Evolutionary conservation across 2,329 filamentous ascomycete species (phyloP), one percentile per base, ranked within the genome.

Genomic region (Aspergillus sp.): DNA sequence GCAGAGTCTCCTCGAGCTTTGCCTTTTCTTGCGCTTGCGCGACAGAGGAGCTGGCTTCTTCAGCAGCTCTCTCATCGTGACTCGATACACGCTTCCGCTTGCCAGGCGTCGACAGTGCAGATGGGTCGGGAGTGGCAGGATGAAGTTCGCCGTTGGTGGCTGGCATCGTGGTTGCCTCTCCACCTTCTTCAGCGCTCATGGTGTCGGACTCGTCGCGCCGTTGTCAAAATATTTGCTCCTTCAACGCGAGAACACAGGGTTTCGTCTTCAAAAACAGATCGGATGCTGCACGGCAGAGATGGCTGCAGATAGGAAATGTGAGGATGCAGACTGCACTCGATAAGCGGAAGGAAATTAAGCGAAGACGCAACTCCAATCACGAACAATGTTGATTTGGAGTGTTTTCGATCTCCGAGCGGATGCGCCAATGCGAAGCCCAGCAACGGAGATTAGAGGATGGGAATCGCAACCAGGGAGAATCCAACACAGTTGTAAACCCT

Each of bases 41-140:
- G 33, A 52, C 48, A 26, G 60, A 46, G 7, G 51, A 40, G 45
- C 38, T 51, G 35, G 53, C 40, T 32, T 64, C 61, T 30, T 57
- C 52, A 30, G 48, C 47, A 27, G 49, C 41, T 47, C 58, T 65
- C 27, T 62, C 58, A 26, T 63, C 60, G 37, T 62, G 57, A 40
- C 58, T 57, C 19, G 65, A 60, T 12, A 54, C 56, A 49, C 67
- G 67, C 59, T 70, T 71, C 59, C 68, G 65, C 51, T 71, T 71
- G 36, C 60, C 65, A 40, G 67, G 60, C 28, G 65, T 67, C 42
- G 64, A 58, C 38, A 56, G 46, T 28, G 52, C 51, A 42, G 57
- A 50, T 8, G 58, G 49, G 39, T 67, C 61, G 39, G 59, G 49
- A 37, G 57, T 53, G 27, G 53, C 47, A 30, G 54, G 51, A 49